A percentile compares a stretch with the other conserved stretches of the same genome.
Conservation (phyloP, 371 early-diverging fungal species). For the Lichtheimia hyalospora region DNA sequence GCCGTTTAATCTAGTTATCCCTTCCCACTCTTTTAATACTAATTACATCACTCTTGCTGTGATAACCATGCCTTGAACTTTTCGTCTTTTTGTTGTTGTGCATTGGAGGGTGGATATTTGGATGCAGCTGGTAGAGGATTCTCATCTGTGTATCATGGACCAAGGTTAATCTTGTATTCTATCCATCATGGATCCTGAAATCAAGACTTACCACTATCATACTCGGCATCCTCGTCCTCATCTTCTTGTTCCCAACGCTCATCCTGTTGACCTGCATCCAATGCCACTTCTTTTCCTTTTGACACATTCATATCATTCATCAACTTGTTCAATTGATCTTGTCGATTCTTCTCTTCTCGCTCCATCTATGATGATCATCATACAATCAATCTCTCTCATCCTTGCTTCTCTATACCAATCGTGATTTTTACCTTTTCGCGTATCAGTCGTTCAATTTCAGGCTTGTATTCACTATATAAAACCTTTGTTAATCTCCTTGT, state of each 20-base stretch:
- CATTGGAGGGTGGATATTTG: constrained; percentile 42
- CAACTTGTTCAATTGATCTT: constrained; percentile 55
- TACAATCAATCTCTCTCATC: constrained; percentile 30
- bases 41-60: constrained; percentile 8
- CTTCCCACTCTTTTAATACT: not conserved
- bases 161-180: too few species aligned
- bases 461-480: constrained; percentile 67
- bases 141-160: constrained; percentile 3
- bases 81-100: constrained; percentile 32
- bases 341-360: constrained; percentile 44
- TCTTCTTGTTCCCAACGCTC: constrained; percentile 37
- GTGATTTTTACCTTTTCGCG: constrained; percentile 48
- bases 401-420: not conserved
- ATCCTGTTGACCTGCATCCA: constrained; percentile 35
- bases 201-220: too few species aligned
- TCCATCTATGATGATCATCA: constrained; percentile 26
- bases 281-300: constrained; percentile 42
- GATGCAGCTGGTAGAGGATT: constrained; percentile 40
- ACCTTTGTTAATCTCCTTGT: not conserved
- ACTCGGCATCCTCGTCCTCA: constrained; percentile 35
- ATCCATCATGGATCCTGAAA: too few species aligned
- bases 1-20: too few species aligned
- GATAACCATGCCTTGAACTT: constrained; percentile 38
- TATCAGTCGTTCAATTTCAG: constrained; percentile 72
- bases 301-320: constrained; percentile 65